Conservation (phyloP, 805 yeast genomes). For the Candida railenensis region DNA sequence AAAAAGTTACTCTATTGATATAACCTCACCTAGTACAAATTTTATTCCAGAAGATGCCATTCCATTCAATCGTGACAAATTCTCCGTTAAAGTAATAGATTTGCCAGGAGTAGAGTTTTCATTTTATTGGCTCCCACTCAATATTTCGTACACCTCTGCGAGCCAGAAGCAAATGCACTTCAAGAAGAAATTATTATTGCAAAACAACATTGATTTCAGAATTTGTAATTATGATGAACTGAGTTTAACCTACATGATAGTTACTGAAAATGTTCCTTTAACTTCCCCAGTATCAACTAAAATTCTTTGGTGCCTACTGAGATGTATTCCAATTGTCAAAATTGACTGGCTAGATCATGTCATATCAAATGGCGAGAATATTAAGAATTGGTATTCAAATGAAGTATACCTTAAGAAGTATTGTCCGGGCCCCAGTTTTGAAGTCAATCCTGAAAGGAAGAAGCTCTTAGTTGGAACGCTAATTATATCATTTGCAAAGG, state of each 20-base stretch:
- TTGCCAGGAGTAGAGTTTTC: background rate
- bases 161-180: background rate
- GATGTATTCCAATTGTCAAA: background rate
- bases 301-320: background rate
- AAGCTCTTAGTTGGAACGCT: background rate
- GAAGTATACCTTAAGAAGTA: background rate
- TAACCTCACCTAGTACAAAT: background rate
- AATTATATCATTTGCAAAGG: background rate
- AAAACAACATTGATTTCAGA: background rate
- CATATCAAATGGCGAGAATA: background rate
- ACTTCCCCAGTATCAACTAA: background rate
- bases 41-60: background rate
- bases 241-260: background rate
- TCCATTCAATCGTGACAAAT: background rate
- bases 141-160: background rate
- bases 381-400: background rate
- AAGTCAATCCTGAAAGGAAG: background rate
- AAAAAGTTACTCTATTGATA: background rate
- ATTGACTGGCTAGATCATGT: background rate
- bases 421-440: background rate
- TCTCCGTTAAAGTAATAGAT: background rate
- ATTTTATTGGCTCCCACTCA: slow-evolving; percentile 1
- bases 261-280: background rate
- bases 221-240: background rate
- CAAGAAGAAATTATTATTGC: background rate